Base-by-base conservation (phyloP, 768 basidiomycete species). In the Agaricus blazei region DNA sequence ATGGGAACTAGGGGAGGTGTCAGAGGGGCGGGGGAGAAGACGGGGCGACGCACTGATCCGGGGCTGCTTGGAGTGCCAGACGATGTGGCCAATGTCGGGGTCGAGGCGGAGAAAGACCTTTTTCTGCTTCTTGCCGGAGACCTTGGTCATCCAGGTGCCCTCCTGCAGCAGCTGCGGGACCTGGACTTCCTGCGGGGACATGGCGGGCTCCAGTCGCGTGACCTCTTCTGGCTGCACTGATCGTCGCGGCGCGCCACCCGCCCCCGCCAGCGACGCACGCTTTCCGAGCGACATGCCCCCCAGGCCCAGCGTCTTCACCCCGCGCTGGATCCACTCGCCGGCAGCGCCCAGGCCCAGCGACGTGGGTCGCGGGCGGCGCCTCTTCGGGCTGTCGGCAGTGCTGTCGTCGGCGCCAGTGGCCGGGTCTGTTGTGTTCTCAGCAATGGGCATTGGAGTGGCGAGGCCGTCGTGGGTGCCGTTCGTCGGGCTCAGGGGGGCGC, bases 91-190 rank as follows among this genome's bases (percentile, higher is more conserved):
- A 52, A 85, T 82, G 65, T 93, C 91, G 1, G 88, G 78, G 57
- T 92, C 88, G 7, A 96, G 71, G 43, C 79, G 76, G 66, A 94
- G 88, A 3, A 85, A 62, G 34, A 84, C 76, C 45, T 76, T 81
- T 67, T 90, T 90, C 65, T 87, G 80, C 61, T 85, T 87, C 70
- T 85, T 88, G 27, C 80, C 78, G 1, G 90, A 87, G 14, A 95
- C 85, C 64, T 96, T 97, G 59, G 84, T 83, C 85, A 96, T 88
- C 0, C 79, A 77, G 0, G 80, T 82, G 43, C 90, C 90, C 6
- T 76, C 68, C 64, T 82, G 79, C 24, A 91, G 70, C 11, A 78
- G 61, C 45, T 68, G 67, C 0, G 88, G 87, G 2, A 90, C 81
- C 5, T 34, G 52, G n/a, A n/a, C n/a, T n/a, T n/a, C n/a, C n/a